Evolutionary conservation across 106 monocot species (phyloP).

Genomic region (Allium fistulosum): DNA sequence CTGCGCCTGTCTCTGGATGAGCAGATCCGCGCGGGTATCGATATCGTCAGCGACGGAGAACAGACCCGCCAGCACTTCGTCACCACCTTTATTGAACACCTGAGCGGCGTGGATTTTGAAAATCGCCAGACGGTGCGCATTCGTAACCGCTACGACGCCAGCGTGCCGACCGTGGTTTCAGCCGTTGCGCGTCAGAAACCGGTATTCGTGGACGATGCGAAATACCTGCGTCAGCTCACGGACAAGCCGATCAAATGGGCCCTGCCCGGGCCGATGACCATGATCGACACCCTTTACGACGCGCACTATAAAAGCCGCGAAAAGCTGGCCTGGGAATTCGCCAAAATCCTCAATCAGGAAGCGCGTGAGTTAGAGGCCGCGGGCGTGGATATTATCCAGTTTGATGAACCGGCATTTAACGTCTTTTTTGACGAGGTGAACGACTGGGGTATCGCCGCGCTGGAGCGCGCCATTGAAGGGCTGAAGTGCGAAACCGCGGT

Average conservation of each 20-base stretch:
- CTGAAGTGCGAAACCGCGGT: not conserved
- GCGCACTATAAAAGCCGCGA: not conserved
- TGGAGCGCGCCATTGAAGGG: not conserved
- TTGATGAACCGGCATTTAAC: not conserved
- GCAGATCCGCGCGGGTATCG: not conserved
- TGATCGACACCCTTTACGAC: not conserved
- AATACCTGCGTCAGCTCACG: not conserved
- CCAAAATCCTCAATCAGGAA: not conserved
- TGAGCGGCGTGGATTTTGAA: not conserved
- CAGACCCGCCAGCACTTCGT: slow-evolving; percentile 3
- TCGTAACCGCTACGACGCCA: not conserved
- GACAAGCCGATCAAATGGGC: not conserved
- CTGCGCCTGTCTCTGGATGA: not conserved
- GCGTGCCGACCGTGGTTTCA: not conserved
- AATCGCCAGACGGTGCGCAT: not conserved
- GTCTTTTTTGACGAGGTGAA: not conserved
- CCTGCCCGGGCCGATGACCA: slow-evolving; percentile 1
- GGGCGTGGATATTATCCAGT: not conserved
- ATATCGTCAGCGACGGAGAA: not conserved
- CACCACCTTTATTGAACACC: not conserved
- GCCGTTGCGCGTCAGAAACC: not conserved
- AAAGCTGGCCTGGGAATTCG: not conserved
- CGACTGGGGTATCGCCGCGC: not conserved
- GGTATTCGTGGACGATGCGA: not conserved
- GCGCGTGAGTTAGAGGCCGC: not conserved